A percentile compares a stretch with the other conserved stretches of the same genome.
Evolutionary conservation across 2,329 filamentous ascomycete species (phyloP).

Genomic region (Aspergillaceae sp.): DNA sequence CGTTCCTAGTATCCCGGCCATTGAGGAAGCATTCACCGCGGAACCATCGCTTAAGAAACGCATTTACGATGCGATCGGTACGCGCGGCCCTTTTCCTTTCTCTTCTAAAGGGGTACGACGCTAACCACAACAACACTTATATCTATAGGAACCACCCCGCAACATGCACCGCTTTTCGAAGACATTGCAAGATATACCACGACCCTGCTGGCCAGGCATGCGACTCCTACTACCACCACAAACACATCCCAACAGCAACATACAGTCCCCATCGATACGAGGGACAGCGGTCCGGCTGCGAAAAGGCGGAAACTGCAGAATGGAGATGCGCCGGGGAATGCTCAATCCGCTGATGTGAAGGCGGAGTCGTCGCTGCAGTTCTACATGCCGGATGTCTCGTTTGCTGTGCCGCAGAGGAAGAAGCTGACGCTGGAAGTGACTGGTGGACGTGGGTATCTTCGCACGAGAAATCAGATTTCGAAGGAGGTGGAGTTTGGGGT

Average conservation of each 20-base stretch:
- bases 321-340: conserved; percentile 19
- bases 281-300: conserved; percentile 25
- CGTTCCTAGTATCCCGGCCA: conserved; percentile 18
- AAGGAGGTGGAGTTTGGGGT: conserved; percentile 48
- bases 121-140: conserved; percentile 2
- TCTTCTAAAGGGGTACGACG: not conserved
- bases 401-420: conserved; percentile 55
- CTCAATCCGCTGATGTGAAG: conserved; percentile 25
- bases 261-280: not conserved
- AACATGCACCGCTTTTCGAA: conserved; percentile 37
- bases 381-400: conserved; percentile 49
- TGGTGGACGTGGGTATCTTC: conserved; percentile 33
- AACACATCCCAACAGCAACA: conserved; percentile 1
- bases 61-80: conserved; percentile 38
- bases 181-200: conserved; percentile 42
- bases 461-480: conserved; percentile 43
- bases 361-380: conserved; percentile 31
- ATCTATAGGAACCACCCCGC: conserved; percentile 26
- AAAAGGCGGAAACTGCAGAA: conserved; percentile 46
- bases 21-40: conserved; percentile 35
- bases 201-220: conserved; percentile 27
- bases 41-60: conserved; percentile 32
- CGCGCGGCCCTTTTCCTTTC: conserved; percentile 8
- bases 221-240: conserved; percentile 16
- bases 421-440: conserved; percentile 55